Evolutionary conservation across 768 basidiomycete genomes (phyloP).

Genomic region (Harrya chromipes): DNA sequence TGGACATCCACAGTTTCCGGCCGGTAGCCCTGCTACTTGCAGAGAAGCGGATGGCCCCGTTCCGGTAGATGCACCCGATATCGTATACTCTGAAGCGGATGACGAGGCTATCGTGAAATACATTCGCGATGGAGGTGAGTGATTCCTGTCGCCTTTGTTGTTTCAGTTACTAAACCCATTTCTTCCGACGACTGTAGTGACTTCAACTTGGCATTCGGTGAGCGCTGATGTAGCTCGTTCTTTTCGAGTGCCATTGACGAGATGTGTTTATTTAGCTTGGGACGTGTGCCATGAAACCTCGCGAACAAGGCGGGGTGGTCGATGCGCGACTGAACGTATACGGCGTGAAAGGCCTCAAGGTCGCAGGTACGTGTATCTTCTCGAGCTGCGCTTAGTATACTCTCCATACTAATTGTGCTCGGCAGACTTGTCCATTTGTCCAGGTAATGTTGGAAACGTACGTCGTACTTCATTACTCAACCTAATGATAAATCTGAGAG

Average conservation of each 20-base stretch:
- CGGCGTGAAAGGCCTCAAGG: slow-evolving; percentile 54
- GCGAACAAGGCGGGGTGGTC: slow-evolving; percentile 58
- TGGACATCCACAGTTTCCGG: slow-evolving; percentile 29
- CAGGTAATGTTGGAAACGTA: slow-evolving; percentile 24
- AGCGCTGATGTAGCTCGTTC: not conserved
- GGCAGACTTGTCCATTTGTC: slow-evolving; percentile 37
- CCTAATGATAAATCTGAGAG: no score
- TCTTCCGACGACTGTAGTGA: not conserved
- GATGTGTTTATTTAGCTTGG: slow-evolving; percentile 41
- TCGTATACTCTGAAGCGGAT: slow-evolving; percentile 34
- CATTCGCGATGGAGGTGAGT: slow-evolving; percentile 16
- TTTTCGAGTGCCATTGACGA: not conserved
- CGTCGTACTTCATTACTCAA: not conserved
- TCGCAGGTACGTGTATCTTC: slow-evolving; percentile 42
- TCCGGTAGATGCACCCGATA: slow-evolving; percentile 26
- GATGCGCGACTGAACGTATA: slow-evolving; percentile 61
- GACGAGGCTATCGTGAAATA: slow-evolving; percentile 32
- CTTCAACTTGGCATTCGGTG: slow-evolving; percentile 15
- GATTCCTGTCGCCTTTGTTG: no score
- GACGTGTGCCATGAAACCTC: slow-evolving; percentile 68
- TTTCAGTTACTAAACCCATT: not conserved
- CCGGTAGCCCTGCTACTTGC: slow-evolving; percentile 27
- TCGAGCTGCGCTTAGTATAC: not conserved
- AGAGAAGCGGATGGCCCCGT: slow-evolving; percentile 18
- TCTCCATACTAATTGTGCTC: not conserved